Evolutionary conservation across 2,329 filamentous ascomycete species (phyloP).

Genomic region (Xylariaceae sp.): DNA sequence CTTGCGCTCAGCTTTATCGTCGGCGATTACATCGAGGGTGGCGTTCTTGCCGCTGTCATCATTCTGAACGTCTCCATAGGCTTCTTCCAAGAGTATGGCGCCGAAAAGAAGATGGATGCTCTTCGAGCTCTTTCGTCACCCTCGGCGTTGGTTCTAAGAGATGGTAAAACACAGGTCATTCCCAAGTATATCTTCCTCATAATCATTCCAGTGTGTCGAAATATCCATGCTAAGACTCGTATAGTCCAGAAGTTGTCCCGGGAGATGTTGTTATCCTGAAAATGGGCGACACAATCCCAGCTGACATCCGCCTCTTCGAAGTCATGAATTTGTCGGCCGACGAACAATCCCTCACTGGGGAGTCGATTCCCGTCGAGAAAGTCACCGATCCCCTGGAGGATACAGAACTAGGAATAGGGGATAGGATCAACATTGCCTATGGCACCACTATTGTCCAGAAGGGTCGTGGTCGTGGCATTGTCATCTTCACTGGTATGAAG

Average conservation of each 20-base stretch:
- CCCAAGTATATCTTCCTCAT: conserved; percentile 44
- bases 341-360: conserved; percentile 70
- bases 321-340: conserved; percentile 77
- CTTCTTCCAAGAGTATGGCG: conserved; percentile 59
- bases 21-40: conserved; percentile 61
- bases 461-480: conserved; percentile 67
- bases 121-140: conserved; percentile 57
- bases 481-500: conserved; percentile 65
- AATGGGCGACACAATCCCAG: conserved; percentile 70
- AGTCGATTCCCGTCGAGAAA: conserved; percentile 68
- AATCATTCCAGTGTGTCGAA: conserved; percentile 8
- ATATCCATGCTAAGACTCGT: conserved; percentile 15
- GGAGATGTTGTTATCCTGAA: conserved; percentile 64
- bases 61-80: conserved; percentile 64
- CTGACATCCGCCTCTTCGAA: conserved; percentile 65
- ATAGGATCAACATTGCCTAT: conserved; percentile 70
- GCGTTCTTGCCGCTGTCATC: conserved; percentile 62
- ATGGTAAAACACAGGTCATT: conserved; percentile 53
- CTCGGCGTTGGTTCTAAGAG: conserved; percentile 56
- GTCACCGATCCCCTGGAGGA: conserved; percentile 50
- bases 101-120: conserved; percentile 63
- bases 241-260: conserved; percentile 59
- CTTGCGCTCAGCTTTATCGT: conserved; percentile 68
- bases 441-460: conserved; percentile 68
- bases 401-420: conserved; percentile 58